Evolutionary conservation across 495 filamentous ascomycete genomes (phyloP).

Genomic region (Hapsidospora chrysogenum): DNA sequence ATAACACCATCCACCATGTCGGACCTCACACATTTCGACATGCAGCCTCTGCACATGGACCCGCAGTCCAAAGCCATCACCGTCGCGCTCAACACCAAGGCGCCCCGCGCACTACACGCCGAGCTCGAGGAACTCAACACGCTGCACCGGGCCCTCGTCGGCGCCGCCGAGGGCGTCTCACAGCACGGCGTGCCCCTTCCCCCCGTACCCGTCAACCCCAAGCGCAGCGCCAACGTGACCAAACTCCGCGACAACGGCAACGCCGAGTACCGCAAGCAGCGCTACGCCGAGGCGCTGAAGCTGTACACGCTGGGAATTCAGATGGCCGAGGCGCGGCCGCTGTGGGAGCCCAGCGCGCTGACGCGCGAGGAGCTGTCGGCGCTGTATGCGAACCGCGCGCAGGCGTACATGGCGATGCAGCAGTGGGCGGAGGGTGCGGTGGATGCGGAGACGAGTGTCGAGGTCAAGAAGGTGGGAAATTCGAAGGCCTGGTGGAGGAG

Average conservation of each 20-base stretch:
- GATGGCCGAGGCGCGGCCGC: constrained; percentile 67
- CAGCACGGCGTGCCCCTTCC: constrained; percentile 45
- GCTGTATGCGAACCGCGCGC: constrained; percentile 74
- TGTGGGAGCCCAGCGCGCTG: constrained; percentile 71
- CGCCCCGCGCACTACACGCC: constrained; percentile 30
- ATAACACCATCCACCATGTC: constrained; percentile 27
- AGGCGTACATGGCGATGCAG: constrained; percentile 67
- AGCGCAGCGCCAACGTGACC: constrained; percentile 65
- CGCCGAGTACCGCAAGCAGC: constrained; percentile 57
- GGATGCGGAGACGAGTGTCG: constrained; percentile 81
- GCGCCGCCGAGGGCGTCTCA: constrained; percentile 22
- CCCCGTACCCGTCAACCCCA: constrained; percentile 67
- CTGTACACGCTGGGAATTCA: constrained; percentile 71
- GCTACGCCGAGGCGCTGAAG: constrained; percentile 56
- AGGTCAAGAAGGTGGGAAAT: constrained; percentile 72
- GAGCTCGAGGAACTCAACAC: constrained; percentile 57
- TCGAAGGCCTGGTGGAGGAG: constrained; percentile 88
- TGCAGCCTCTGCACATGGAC: constrained; percentile 68
- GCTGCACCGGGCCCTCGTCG: constrained; percentile 55
- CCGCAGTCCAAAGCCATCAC: constrained; percentile 50
- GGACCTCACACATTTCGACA: constrained; percentile 59
- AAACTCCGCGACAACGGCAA: constrained; percentile 88
- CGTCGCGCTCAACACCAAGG: constrained; percentile 11
- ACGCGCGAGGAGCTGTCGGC: constrained; percentile 68
- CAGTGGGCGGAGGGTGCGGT: constrained; percentile 67